phyloP scores from a whole-genome alignment of 371 early-diverging fungal species.

The Zychaea mexicana region DNA sequence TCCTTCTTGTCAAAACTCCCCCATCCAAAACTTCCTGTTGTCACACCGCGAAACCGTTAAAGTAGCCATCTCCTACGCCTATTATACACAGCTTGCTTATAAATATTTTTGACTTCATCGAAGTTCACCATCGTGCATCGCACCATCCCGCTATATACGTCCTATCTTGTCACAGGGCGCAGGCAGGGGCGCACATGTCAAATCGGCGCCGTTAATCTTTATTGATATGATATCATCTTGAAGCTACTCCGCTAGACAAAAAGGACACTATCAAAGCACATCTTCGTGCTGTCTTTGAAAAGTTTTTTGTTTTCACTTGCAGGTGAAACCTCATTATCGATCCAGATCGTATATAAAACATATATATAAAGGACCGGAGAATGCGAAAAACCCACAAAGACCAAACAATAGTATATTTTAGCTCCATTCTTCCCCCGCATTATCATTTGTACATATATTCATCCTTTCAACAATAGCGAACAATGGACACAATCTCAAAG shows the following conservation, averaged over 20 bases:
- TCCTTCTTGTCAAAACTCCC: no score
- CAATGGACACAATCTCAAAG: background rate
- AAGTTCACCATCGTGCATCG: no score
- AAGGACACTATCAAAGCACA: background rate
- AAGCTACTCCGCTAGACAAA: background rate
- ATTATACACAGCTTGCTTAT: no score
- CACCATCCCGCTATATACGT: no score
- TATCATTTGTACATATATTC: background rate
- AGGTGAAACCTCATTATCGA: background rate
- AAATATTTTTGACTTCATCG: background rate
- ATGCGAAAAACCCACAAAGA: no score
- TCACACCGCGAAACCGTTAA: no score
- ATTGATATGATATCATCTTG: slow-evolving; percentile 1
- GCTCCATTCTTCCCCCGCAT: background rate
- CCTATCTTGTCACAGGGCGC: no score
- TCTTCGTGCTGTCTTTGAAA: slow-evolving; percentile 9
- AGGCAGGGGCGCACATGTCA: slow-evolving; percentile 1
- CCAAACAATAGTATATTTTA: no score
- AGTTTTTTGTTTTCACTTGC: background rate
- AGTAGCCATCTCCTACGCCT: no score
- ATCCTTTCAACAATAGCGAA: background rate
- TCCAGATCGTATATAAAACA: background rate
- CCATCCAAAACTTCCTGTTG: no score
- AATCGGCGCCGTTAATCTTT: background rate
- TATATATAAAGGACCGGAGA: slow-evolving; percentile 1